phyloP scores from a whole-genome alignment of 805 yeast genomes.

The Dipodascopsis uninucleata region DNA sequence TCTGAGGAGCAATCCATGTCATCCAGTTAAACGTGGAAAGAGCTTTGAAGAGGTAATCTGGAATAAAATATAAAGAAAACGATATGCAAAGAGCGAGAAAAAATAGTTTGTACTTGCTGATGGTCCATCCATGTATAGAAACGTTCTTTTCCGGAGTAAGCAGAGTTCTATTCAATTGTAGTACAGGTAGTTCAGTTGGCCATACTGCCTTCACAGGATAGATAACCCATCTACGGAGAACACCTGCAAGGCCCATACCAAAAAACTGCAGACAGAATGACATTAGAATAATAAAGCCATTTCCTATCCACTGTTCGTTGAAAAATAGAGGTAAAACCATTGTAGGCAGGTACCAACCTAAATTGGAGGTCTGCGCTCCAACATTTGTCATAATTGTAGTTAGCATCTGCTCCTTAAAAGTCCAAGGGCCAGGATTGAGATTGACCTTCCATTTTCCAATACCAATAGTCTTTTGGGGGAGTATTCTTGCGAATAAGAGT shows the following conservation, averaged over 20 bases:
- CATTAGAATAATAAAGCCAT: conserved; percentile 52
- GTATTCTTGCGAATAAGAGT: conserved; percentile 38
- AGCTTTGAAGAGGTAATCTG: conserved; percentile 59
- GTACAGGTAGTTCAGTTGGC: conserved; percentile 48
- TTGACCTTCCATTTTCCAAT: conserved; percentile 40
- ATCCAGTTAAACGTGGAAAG: conserved; percentile 60
- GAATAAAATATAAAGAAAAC: conserved; percentile 62
- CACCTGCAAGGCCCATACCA: conserved; percentile 64
- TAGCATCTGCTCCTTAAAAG: conserved; percentile 59
- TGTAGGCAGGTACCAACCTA: neutral
- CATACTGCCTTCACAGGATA: conserved; percentile 58
- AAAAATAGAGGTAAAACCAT: conserved; percentile 26
- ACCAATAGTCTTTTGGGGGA: conserved; percentile 47
- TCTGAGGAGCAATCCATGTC: conserved; percentile 34
- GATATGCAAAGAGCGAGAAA: conserved; percentile 40
- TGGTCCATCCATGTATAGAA: conserved; percentile 54
- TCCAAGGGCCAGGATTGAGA: conserved; percentile 62
- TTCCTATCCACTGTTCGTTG: conserved; percentile 36
- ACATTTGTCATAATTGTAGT: conserved; percentile 41
- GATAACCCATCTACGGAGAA: conserved; percentile 54
- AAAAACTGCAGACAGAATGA: conserved; percentile 54
- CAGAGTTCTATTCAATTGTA: conserved; percentile 39
- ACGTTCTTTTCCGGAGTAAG: conserved; percentile 41
- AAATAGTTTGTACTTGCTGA: conserved; percentile 51
- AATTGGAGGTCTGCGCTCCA: neutral